Percentiles rank a stretch among this genome's conserved stretches.
Conservation (phyloP, 2,329 filamentous ascomycete genomes). For the Aaosphaeria pasadenensis region DNA sequence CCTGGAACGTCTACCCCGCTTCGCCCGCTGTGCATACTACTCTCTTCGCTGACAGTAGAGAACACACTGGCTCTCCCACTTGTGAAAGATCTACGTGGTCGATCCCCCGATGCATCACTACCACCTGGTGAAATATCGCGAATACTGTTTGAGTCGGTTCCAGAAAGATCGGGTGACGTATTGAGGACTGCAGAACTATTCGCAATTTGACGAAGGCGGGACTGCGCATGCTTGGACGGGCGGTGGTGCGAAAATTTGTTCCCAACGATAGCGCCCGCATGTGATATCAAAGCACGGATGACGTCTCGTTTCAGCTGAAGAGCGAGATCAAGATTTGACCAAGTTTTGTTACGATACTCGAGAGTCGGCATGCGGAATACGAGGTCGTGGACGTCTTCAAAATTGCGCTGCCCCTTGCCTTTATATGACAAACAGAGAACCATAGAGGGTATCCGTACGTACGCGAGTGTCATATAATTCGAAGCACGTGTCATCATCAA, state of each 20-base stretch:
- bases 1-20: slow-evolving; percentile 15
- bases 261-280: slow-evolving; percentile 92
- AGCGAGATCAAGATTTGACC: slow-evolving; percentile 94
- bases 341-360: slow-evolving; percentile 98
- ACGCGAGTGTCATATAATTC: slow-evolving; percentile 95
- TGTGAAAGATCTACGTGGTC: slow-evolving; percentile 25
- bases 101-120: slow-evolving; percentile 24
- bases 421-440: slow-evolving; percentile 96
- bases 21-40: slow-evolving; percentile 13
- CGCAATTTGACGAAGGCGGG: slow-evolving; percentile 77
- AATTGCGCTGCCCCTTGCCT: slow-evolving; percentile 89
- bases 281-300: slow-evolving; percentile 88
- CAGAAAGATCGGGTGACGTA: slow-evolving; percentile 29
- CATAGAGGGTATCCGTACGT: slow-evolving; percentile 92
- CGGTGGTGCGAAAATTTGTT: slow-evolving; percentile 94
- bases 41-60: slow-evolving; percentile 28
- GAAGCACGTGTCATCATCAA: slow-evolving; percentile 96
- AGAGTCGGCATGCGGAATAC: slow-evolving; percentile 93
- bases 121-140: slow-evolving; percentile 31
- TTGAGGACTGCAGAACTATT: slow-evolving; percentile 66
- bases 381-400: slow-evolving; percentile 96
- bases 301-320: slow-evolving; percentile 92
- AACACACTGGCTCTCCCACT: slow-evolving; percentile 29
- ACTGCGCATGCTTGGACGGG: slow-evolving; percentile 75
- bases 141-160: slow-evolving; percentile 25